These are phyloP conservation scores for Hibiscus mutabilis DNA, from an alignment of 345 rosid genomes.

Conservation along the genomic window DNA sequence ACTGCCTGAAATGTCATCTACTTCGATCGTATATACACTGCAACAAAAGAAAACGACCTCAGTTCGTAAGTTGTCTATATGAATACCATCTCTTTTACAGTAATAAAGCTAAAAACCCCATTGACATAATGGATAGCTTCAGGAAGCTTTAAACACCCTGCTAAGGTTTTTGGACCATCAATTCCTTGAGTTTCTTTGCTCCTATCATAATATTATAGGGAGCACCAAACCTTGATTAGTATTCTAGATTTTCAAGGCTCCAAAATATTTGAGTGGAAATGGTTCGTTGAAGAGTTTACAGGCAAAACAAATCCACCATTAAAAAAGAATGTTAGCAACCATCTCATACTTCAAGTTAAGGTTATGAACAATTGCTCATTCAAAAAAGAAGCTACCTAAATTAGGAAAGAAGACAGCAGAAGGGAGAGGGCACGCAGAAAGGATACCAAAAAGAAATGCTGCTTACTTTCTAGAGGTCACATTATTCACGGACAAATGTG, in stretches of 20 bases:
- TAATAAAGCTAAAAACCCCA: neutral
- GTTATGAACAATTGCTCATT: neutral
- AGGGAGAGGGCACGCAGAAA: neutral
- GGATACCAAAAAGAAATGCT: neutral
- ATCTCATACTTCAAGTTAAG: neutral
- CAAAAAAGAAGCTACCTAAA: neutral
- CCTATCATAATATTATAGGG: neutral
- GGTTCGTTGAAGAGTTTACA: neutral
- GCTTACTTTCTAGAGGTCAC: constrained; percentile 68
- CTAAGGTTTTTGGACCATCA: neutral
- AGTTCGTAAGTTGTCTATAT: neutral
- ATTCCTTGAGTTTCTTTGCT: neutral
- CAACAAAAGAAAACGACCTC: constrained; percentile 8
- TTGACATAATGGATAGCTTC: neutral
- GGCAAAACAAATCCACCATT: neutral
- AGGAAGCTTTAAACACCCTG: neutral
- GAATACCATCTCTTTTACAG: neutral
- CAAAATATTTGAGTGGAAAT: neutral
- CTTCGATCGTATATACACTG: constrained; percentile 72
- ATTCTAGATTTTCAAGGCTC: neutral
- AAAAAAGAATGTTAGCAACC: neutral
- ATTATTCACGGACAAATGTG: constrained; percentile 67
- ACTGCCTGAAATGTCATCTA: constrained; percentile 54
- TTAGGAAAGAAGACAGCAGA: neutral
- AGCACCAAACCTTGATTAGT: neutral